Conservation (phyloP, 2,329 filamentous ascomycete species). For the Chaetomiaceae sp. region DNA sequence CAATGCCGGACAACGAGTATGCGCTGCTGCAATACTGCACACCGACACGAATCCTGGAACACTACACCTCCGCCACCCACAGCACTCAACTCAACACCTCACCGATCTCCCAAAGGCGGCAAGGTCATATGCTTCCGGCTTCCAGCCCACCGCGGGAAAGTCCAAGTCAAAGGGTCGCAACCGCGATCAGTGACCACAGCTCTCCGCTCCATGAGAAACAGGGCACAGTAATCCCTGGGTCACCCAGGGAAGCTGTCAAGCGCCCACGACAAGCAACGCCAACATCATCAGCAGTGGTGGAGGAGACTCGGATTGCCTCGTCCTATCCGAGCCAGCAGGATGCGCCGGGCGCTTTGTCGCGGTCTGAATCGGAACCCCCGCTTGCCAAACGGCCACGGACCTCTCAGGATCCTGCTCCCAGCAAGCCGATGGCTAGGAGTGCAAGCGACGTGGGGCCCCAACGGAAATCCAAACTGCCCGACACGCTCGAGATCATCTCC, state of each 20-base stretch:
- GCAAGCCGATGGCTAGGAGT: slow-evolving; percentile 30
- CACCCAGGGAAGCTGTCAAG: not conserved
- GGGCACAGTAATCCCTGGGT: not conserved
- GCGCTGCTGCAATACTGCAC: slow-evolving; percentile 37
- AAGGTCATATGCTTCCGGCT: not conserved
- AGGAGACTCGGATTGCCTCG: slow-evolving; percentile 12
- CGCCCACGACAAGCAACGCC: not conserved
- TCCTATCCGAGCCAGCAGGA: slow-evolving; percentile 7
- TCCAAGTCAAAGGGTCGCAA: no score
- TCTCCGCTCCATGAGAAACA: not conserved
- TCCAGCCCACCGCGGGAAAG: not conserved
- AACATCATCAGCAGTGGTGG: not conserved
- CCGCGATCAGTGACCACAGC: not conserved
- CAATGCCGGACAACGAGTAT: slow-evolving; percentile 41
- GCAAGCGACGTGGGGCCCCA: slow-evolving; percentile 33
- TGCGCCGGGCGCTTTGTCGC: slow-evolving; percentile 8
- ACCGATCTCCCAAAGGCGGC: not conserved
- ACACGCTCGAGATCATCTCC: slow-evolving; percentile 48
- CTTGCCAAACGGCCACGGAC: slow-evolving; percentile 27
- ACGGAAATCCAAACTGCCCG: slow-evolving; percentile 23
- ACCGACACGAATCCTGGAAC: slow-evolving; percentile 48
- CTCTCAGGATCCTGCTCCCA: slow-evolving; percentile 14
- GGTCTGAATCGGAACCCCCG: slow-evolving; percentile 34
- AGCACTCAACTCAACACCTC: slow-evolving; percentile 27
- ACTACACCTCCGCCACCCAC: slow-evolving; percentile 40